These are phyloP conservation scores for Plasmodium coatneyi DNA, from an alignment of 169 alveolate genomes.

Conservation along the genomic window DNA sequence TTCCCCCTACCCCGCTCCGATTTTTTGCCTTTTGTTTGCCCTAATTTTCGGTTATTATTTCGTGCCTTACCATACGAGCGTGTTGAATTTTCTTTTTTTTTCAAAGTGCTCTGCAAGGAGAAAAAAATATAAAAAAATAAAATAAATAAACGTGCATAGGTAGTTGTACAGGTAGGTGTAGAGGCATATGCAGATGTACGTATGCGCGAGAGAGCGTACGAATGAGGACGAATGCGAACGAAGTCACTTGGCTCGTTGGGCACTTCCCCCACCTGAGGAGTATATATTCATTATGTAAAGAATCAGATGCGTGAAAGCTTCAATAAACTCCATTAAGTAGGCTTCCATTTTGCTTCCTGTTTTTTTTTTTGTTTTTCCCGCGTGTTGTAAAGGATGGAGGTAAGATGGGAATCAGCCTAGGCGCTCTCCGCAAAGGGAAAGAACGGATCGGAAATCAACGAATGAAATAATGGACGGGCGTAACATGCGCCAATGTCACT, in stretches of 20 bases:
- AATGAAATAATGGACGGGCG: background rate
- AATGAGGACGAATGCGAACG: background rate
- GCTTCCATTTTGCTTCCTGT: slow-evolving; percentile 59
- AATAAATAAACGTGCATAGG: slow-evolving; percentile 9
- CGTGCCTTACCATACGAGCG: slow-evolving; percentile 54
- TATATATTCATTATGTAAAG: slow-evolving; percentile 48
- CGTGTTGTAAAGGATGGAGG: slow-evolving; percentile 47
- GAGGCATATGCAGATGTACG: background rate
- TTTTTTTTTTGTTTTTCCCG: slow-evolving; percentile 10
- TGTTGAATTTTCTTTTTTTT: slow-evolving; percentile 63
- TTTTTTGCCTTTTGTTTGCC: background rate
- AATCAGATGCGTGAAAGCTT: slow-evolving; percentile 67
- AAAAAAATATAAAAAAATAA: background rate
- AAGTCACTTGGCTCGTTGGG: background rate
- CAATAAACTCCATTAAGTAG: slow-evolving; percentile 64
- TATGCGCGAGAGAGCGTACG: background rate
- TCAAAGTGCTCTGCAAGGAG: slow-evolving; percentile 50
- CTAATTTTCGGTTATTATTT: background rate
- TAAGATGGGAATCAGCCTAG: background rate
- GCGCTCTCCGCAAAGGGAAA: background rate
- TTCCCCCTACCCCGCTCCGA: background rate
- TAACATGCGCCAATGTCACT: background rate
- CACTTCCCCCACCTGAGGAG: slow-evolving; percentile 41
- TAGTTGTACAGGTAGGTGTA: background rate
- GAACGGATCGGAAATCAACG: background rate